These are phyloP conservation scores for Yamadazyma sp. DNA, from an alignment of 805 yeast genomes.

Conservation along the genomic window DNA sequence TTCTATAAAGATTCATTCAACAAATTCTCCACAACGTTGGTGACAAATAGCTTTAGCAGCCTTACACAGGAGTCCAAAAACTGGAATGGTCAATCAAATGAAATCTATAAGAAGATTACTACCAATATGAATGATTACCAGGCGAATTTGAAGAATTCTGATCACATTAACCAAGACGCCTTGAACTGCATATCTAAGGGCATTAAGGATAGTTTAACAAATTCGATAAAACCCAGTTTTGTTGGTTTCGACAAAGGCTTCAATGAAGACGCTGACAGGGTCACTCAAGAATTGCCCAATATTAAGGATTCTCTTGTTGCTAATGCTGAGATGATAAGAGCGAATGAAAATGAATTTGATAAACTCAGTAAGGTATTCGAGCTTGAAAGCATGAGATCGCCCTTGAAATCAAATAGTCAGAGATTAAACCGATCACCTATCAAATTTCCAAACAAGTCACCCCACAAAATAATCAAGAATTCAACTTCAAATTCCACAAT, in stretches of 20 bases:
- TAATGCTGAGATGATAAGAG: neutral
- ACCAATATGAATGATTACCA: slow-evolving; percentile 9
- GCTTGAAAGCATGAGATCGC: slow-evolving; percentile 3
- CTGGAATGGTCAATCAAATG: slow-evolving; percentile 15
- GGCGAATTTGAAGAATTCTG: slow-evolving; percentile 9
- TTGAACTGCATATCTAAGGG: slow-evolving; percentile 7
- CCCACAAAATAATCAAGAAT: neutral
- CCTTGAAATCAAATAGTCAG: slow-evolving; percentile 8
- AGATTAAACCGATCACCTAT: slow-evolving; percentile 5
- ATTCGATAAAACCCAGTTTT: slow-evolving; percentile 11
- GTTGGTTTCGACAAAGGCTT: slow-evolving; percentile 4
- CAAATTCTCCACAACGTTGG: slow-evolving; percentile 8
- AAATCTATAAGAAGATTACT: slow-evolving; percentile 12
- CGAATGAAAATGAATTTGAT: neutral
- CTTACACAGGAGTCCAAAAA: slow-evolving; percentile 12
- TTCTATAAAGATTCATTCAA: slow-evolving; percentile 7
- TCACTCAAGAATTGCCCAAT: slow-evolving; percentile 5
- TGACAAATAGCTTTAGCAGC: slow-evolving; percentile 8
- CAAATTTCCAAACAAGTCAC: slow-evolving; percentile 10
- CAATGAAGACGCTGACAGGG: neutral
- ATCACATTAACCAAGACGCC: slow-evolving; percentile 10
- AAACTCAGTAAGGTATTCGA: slow-evolving; percentile 1
- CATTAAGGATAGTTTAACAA: slow-evolving; percentile 8
- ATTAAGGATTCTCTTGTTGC: neutral
- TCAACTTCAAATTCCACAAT: slow-evolving; percentile 3